Evolutionary conservation across 2,329 filamentous ascomycete genomes (phyloP), one percentile per base, ranked within the genome.

Genomic region (Colletotrichum australisinense): DNA sequence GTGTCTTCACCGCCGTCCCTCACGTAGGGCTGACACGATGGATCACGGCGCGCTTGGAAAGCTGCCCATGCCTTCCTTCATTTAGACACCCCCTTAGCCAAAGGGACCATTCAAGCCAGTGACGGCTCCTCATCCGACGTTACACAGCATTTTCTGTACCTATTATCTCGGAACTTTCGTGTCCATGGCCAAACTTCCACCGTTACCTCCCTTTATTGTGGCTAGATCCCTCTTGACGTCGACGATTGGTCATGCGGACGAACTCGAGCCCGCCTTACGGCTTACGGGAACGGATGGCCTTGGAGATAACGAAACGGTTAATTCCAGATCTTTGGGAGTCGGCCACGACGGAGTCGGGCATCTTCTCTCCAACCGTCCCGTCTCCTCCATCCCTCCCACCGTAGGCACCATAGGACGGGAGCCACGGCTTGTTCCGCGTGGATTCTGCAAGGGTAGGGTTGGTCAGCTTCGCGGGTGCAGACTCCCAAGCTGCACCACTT

Each of bases 11-110:
- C 14, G 35, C 46, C 32, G 38, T 53, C 12, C 46, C 46, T 24
- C 46, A 24, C 58, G 60, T 70, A 73, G 60, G 70, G 70, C 70
- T 73, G 70, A 73, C 70, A 35, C 35, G 67, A 35, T 28, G 32
- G 46, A 58, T 63, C 42, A 49, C 42, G 42, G 42, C 19, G 42
- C 19, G 16, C 42, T 52, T 30, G 59, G 52, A 32, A 63, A 5
- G 65, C 32, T 60, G 42, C 42, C 32, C 24, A 65, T 64, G 53
- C 58, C 55, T 62, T 65, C 28, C 55, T 62, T 65, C 60, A 30
- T 55, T 28, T 3, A 24, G 19, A n/a, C 49, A 11, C 28, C 66
- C 24, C 46, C 16, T 46, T 49, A 19, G 19, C 42, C 42, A 49
- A 19, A 49, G 42, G n/a, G 8, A 9, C 42, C 38, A 19, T 42